phyloP scores from a whole-genome alignment of 2,329 filamentous ascomycete genomes.

The Geosmithia putterillii region DNA sequence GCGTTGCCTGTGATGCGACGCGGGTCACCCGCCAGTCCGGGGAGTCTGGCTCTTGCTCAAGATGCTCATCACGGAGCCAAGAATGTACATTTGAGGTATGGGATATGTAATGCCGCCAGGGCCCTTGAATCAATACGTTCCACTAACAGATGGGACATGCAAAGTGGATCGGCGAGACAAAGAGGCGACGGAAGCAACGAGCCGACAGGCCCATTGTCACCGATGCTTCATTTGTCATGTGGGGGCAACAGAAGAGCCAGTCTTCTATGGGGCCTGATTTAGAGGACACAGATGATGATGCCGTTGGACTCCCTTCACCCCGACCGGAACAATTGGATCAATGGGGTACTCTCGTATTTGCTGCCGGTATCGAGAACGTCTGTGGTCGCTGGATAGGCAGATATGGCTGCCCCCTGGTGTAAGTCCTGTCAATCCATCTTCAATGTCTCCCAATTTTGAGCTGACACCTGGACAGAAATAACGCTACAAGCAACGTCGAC shows the following conservation, averaged over 20 bases:
- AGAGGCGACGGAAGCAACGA: neutral
- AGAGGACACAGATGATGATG: neutral
- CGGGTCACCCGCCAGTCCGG: conserved; percentile 6
- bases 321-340: neutral
- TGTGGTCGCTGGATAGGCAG: neutral
- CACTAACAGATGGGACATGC: neutral
- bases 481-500: no score
- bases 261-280: neutral
- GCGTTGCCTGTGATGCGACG: conserved; percentile 16
- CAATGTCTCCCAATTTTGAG: no score
- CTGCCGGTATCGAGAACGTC: neutral
- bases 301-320: no score
- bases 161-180: neutral
- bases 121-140: neutral
- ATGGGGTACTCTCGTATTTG: neutral
- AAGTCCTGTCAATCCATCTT: neutral
- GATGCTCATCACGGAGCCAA: conserved; percentile 5
- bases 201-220: neutral
- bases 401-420: neutral
- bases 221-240: neutral
- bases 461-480: no score
- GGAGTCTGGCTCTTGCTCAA: conserved; percentile 6
- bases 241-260: neutral
- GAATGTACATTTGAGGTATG: conserved; percentile 9
- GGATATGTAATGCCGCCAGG: neutral